Conservation (phyloP, 2,329 filamentous ascomycete species). For the Diplodia corticola region DNA sequence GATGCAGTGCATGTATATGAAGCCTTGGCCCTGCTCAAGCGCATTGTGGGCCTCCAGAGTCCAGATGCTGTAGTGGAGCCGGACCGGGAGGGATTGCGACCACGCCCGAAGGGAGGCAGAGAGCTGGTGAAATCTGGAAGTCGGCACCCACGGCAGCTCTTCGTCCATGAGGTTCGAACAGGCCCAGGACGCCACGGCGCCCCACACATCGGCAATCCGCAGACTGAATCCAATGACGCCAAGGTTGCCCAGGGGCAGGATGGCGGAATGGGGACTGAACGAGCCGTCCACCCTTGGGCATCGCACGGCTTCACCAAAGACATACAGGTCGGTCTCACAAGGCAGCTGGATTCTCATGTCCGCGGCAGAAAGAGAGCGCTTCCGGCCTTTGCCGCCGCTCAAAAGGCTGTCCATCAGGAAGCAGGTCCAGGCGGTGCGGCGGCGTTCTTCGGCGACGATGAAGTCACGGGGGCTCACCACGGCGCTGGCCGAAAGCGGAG, state of each 20-base stretch:
- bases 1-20: slow-evolving; percentile 46
- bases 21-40: slow-evolving; percentile 44
- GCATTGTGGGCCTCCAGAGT: slow-evolving; percentile 44
- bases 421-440: slow-evolving; percentile 45
- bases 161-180: slow-evolving; percentile 40
- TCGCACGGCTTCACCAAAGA: slow-evolving; percentile 42
- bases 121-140: slow-evolving; percentile 40
- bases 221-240: slow-evolving; percentile 43
- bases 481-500: slow-evolving; percentile 33
- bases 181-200: slow-evolving; percentile 44
- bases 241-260: slow-evolving; percentile 35
- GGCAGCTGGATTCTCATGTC: slow-evolving; percentile 44
- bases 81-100: slow-evolving; percentile 37
- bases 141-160: slow-evolving; percentile 39
- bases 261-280: slow-evolving; percentile 33
- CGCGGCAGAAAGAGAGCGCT: slow-evolving; percentile 35
- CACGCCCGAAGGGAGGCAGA: slow-evolving; percentile 38
- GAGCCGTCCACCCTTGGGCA: slow-evolving; percentile 37
- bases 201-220: slow-evolving; percentile 44
- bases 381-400: slow-evolving; percentile 44
- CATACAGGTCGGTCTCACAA: slow-evolving; percentile 42
- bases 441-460: slow-evolving; percentile 43
- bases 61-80: slow-evolving; percentile 42
- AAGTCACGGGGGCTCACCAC: slow-evolving; percentile 41
- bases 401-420: slow-evolving; percentile 46